These are phyloP conservation scores for Bocquillonia castaneifolia DNA, from an alignment of 441 rosid species.

Conservation along the genomic window DNA sequence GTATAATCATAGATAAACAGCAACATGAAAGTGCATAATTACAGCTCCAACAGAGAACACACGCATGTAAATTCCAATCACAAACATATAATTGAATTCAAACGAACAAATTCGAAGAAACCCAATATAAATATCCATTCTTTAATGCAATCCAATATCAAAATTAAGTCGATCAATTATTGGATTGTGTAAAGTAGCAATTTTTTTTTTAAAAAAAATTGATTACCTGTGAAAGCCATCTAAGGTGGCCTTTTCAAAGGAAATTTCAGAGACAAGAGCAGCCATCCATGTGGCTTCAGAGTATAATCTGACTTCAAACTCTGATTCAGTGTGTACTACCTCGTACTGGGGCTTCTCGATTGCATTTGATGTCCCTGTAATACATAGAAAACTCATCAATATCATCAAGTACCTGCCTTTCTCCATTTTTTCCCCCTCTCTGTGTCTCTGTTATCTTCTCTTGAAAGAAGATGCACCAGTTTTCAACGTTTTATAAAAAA, in stretches of 20 bases:
- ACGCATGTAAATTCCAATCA: too few species aligned
- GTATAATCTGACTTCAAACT: slow-evolving; percentile 61
- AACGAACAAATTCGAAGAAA: background rate
- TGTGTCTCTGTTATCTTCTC: background rate
- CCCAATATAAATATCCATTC: background rate
- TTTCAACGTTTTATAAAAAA: too few species aligned
- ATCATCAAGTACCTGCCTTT: slow-evolving; percentile 16
- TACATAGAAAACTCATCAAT: slow-evolving; percentile 18
- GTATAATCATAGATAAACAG: too few species aligned
- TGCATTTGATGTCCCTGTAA: slow-evolving; percentile 23
- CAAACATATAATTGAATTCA: background rate
- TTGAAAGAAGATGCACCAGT: too few species aligned
- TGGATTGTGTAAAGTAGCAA: too few species aligned
- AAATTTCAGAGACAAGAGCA: slow-evolving; percentile 41
- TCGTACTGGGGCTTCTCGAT: slow-evolving; percentile 50
- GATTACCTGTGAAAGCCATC: slow-evolving; percentile 68
- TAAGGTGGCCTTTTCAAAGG: slow-evolving; percentile 57
- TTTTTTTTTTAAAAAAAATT: too few species aligned
- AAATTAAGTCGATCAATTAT: background rate
- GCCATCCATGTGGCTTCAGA: slow-evolving; percentile 53
- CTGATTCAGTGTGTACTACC: slow-evolving; percentile 53
- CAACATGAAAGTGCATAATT: too few species aligned
- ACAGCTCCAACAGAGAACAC: too few species aligned
- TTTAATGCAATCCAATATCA: background rate
- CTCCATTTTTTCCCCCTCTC: slow-evolving; percentile 24